These are phyloP conservation scores for Neoboletus brunneissimus DNA, from an alignment of 768 basidiomycete species.

Conservation along the genomic window DNA sequence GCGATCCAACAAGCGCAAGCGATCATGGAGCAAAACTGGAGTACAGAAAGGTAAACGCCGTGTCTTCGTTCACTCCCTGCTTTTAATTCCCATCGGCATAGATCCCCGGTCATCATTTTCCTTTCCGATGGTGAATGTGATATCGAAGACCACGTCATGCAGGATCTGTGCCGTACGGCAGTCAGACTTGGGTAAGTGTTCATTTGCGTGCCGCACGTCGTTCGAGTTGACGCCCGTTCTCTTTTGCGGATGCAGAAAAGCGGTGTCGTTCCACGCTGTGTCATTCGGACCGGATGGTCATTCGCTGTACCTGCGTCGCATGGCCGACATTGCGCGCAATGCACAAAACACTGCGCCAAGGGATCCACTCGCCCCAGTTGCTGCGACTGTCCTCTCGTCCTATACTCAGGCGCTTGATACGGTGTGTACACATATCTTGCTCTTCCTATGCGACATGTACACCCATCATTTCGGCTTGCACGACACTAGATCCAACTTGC, in stretches of 20 bases:
- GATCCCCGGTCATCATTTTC: slow-evolving; percentile 38
- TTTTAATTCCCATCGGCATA: not conserved
- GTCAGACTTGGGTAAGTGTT: slow-evolving; percentile 42
- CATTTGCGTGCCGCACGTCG: fast-evolving
- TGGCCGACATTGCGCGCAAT: slow-evolving; percentile 51
- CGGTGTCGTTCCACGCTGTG: slow-evolving; percentile 58
- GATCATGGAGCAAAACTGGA: slow-evolving; percentile 49
- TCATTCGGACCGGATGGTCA: slow-evolving; percentile 43
- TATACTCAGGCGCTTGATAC: slow-evolving; percentile 52
- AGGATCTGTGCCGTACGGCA: slow-evolving; percentile 42
- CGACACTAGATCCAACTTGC: slow-evolving; percentile 47
- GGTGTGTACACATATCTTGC: slow-evolving; percentile 25
- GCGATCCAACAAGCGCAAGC: slow-evolving; percentile 39
- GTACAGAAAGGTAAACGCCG: slow-evolving; percentile 41
- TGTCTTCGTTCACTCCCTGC: not conserved
- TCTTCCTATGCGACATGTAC: too few relatives aligned
- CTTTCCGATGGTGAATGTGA: slow-evolving; percentile 47
- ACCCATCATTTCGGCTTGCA: not conserved
- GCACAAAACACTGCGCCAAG: slow-evolving; percentile 44
- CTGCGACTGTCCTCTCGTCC: slow-evolving; percentile 40
- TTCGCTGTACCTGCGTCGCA: slow-evolving; percentile 37
- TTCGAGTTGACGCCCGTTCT: not conserved
- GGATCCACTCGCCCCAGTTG: slow-evolving; percentile 36
- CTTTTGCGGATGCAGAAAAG: slow-evolving; percentile 36
- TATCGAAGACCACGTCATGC: slow-evolving; percentile 36